These are phyloP conservation scores for Apiotrichum veenhuisii DNA, from an alignment of 1,284 basidiomycete species.

Conservation along the genomic window DNA sequence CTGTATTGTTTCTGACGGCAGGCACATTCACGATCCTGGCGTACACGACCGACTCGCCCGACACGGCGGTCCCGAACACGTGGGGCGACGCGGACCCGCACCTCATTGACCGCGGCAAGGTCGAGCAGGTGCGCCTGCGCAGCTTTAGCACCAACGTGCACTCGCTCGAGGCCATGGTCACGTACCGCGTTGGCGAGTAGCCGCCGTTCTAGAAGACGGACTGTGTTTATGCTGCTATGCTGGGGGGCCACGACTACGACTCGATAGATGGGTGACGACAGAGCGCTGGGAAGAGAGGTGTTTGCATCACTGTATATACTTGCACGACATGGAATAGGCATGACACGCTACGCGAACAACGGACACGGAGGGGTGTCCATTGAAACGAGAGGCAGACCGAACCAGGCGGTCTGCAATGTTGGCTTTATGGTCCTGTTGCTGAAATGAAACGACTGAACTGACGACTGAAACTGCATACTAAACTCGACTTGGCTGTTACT, in stretches of 20 bases:
- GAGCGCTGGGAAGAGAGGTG: background rate
- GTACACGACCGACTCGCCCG: conserved; percentile 71
- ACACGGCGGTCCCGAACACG: conserved; percentile 64
- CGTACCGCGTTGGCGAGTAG: conserved; percentile 45
- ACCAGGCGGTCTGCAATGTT: too few species aligned
- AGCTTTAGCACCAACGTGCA: conserved; percentile 89
- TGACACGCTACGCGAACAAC: background rate
- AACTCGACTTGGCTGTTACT: too few species aligned
- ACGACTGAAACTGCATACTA: too few species aligned
- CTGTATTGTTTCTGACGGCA: conserved; percentile 23
- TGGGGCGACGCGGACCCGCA: conserved; percentile 95
- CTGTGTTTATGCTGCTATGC: background rate
- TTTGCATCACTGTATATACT: conserved; percentile 1
- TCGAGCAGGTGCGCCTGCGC: conserved; percentile 89
- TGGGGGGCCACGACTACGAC: background rate
- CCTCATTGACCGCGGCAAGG: conserved; percentile 90
- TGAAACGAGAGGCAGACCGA: too few species aligned
- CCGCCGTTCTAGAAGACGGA: background rate
- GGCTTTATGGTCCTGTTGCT: too few species aligned
- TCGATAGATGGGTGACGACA: background rate
- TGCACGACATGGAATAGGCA: background rate
- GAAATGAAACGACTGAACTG: too few species aligned
- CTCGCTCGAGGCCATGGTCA: conserved; percentile 65
- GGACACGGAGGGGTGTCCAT: too few species aligned
- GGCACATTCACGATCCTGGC: conserved; percentile 84